phyloP scores from a whole-genome alignment of 2,329 filamentous ascomycete genomes.

The Cercospora sp. region DNA sequence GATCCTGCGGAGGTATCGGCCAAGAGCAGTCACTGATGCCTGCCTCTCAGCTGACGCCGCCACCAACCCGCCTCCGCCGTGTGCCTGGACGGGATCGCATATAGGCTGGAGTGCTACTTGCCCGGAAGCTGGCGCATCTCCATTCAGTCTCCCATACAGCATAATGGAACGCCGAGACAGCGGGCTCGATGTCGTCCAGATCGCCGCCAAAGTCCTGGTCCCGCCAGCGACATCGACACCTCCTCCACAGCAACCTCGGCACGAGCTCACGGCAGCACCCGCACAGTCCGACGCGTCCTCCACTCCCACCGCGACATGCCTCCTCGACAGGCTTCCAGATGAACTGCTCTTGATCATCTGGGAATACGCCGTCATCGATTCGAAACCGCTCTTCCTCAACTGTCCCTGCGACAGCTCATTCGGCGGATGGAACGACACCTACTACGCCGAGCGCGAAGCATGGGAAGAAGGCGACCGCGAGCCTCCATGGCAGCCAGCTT shows the following conservation, averaged over 20 bases:
- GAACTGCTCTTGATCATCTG: slow-evolving; percentile 28
- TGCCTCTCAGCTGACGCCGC: slow-evolving; percentile 10
- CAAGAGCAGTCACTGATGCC: slow-evolving; percentile 5
- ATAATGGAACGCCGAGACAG: slow-evolving; percentile 10
- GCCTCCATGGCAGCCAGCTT: slow-evolving; percentile 25
- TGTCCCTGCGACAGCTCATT: slow-evolving; percentile 29
- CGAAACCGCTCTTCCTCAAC: slow-evolving; percentile 26
- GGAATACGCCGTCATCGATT: slow-evolving; percentile 26
- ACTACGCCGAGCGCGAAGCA: slow-evolving; percentile 20
- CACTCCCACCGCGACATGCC: not conserved
- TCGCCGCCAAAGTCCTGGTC: not conserved
- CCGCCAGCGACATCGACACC: not conserved
- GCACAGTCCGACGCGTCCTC: not conserved
- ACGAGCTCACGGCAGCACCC: not conserved
- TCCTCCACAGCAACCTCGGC: not conserved
- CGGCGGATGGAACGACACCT: slow-evolving; percentile 19
- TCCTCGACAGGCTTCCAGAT: slow-evolving; percentile 15
- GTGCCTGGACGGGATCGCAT: not conserved
- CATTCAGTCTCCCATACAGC: not conserved
- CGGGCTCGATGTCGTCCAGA: slow-evolving; percentile 3
- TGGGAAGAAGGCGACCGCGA: slow-evolving; percentile 23
- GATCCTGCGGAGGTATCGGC: not conserved
- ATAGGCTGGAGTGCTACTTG: not conserved
- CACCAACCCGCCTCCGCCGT: not conserved
- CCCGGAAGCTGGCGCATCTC: not conserved